A percentile compares a stretch with the other conserved stretches of the same genome.
Evolutionary conservation across 768 basidiomycete species (phyloP).

Genomic region (Termitomyces titanicus): DNA sequence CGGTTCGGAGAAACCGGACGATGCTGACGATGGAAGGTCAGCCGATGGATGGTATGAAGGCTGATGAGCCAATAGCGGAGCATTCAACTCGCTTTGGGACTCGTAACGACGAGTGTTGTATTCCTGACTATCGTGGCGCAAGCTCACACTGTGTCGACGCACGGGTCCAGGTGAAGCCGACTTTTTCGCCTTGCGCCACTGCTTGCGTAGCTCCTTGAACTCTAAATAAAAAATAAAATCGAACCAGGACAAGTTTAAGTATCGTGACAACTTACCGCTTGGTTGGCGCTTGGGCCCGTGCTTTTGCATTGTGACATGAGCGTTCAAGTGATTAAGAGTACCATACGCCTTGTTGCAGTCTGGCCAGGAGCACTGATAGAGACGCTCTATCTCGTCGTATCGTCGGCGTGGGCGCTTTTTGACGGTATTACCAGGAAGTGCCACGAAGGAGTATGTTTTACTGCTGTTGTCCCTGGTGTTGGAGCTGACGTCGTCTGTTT

Average conservation of each 20-base stretch:
- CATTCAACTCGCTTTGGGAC: slow-evolving; percentile 19
- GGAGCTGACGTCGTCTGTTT: slow-evolving; percentile 22
- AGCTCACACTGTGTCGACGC: slow-evolving; percentile 29
- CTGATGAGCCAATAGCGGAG: slow-evolving; percentile 18
- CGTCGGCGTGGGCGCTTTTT: slow-evolving; percentile 82
- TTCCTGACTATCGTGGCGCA: slow-evolving; percentile 28
- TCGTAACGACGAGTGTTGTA: slow-evolving; percentile 27
- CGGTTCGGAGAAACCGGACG: slow-evolving; percentile 21
- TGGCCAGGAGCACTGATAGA: slow-evolving; percentile 85
- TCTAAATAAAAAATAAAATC: slow-evolving; percentile 49
- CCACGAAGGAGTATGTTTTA: slow-evolving; percentile 82
- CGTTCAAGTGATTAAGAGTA: slow-evolving; percentile 95
- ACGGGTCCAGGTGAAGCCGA: slow-evolving; percentile 39
- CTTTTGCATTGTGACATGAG: slow-evolving; percentile 98
- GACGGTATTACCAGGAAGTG: slow-evolving; percentile 75
- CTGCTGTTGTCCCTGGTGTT: slow-evolving; percentile 36
- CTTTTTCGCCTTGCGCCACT: slow-evolving; percentile 94
- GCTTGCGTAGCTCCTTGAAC: slow-evolving; percentile 96
- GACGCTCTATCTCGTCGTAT: slow-evolving; percentile 93
- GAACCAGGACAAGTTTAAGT: slow-evolving; percentile 7
- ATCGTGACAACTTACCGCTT: slow-evolving; percentile 44
- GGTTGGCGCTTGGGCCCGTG: slow-evolving; percentile 91
- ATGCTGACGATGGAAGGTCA: slow-evolving; percentile 26
- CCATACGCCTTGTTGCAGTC: slow-evolving; percentile 84
- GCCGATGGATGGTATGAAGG: slow-evolving; percentile 22